Base-by-base conservation (phyloP, 1,139 yeast genomes). In the Suhomyces bolitotheri region DNA sequence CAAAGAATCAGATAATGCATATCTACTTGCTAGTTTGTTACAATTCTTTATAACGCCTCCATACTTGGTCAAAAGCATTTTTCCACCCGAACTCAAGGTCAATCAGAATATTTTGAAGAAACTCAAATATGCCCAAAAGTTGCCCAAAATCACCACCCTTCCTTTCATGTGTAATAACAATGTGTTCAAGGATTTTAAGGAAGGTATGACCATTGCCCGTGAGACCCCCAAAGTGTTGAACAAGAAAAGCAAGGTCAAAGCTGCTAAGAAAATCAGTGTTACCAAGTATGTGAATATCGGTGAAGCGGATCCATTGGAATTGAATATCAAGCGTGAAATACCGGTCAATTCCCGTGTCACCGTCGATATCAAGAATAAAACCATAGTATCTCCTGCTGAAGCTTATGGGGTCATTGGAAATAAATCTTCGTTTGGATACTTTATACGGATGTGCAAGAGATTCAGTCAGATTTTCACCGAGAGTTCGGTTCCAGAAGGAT, bases 11-110 rank as follows among this genome's bases (percentile, higher is more conserved):
- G 39, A 68, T 25, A 66, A 75, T 31, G 64, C 80, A 0, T 60
- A 81, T 52, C 52, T 80, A 12, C 68, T 87, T 29, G 94, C 95
- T 1, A 71, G 82, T 2, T 66, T 89, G 34, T 64, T 89, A 36
- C 96, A 88, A 54, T 89, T 68, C 53, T 87, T 87, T 51, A 78
- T 89, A 11, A 89, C 97, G 0, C 97, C 97, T 1, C 86, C 90
- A 32, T 87, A 89, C 53, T 67, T 89, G 25, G 74, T 82, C 16
- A 79, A 80, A 43, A 62, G 81, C 1, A 71, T 82, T 7, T 85
- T 89, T 60, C 38, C 43, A 5, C 36, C 44, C 6, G 29, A 27
- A 11, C 28, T 30, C 19, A 34, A 31, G 29, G 53, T 56, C 22
- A 53, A 48, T 40, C 69, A 71, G 39, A 62, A 67, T 34, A 43